Conservation (phyloP, 108 stramenopile genomes). For the Pelagomonas calceolata region DNA sequence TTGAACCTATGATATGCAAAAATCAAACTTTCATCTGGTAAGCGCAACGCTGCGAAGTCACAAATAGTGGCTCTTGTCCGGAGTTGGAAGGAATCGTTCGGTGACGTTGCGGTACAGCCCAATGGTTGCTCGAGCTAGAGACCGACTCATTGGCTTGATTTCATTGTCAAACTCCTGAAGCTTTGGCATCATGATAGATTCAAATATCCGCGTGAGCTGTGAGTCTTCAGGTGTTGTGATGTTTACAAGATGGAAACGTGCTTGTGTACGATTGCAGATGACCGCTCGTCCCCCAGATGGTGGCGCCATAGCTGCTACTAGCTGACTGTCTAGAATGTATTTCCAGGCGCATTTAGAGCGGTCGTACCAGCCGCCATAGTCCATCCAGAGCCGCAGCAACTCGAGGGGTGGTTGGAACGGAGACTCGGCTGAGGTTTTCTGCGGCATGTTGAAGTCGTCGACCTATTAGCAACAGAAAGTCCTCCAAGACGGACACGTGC, state of each 20-base stretch:
- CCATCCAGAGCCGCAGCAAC: conserved; percentile 58
- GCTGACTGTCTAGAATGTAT: conserved; percentile 47
- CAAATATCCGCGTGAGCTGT: conserved; percentile 46
- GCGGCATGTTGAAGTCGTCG: conserved; percentile 59
- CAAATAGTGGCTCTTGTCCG: conserved; percentile 45
- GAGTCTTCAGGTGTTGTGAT: conserved; percentile 32
- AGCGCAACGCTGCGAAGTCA: too few species aligned
- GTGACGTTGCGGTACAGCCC: conserved; percentile 28
- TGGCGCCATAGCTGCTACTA: conserved; percentile 51
- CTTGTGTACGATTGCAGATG: conserved; percentile 41
- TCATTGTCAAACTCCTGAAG: conserved; percentile 44
- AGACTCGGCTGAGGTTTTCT: conserved; percentile 37
- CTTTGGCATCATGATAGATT: conserved; percentile 37
- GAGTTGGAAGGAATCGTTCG: conserved; percentile 46
- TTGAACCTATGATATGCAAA: too few species aligned
- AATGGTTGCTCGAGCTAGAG: conserved; percentile 36
- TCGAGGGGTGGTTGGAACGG: conserved; percentile 55
- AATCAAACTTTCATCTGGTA: too few species aligned
- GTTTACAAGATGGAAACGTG: conserved; percentile 44
- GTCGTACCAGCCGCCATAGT: conserved; percentile 57
- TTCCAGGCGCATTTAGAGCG: conserved; percentile 46
- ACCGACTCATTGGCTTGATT: conserved; percentile 32
- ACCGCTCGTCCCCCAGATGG: conserved; percentile 47
- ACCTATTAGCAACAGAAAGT: too few species aligned
- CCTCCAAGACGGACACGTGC: too few species aligned